Evolutionary conservation across 1,139 yeast genomes (phyloP).

Genomic region (Groenewaldozyma sp.): DNA sequence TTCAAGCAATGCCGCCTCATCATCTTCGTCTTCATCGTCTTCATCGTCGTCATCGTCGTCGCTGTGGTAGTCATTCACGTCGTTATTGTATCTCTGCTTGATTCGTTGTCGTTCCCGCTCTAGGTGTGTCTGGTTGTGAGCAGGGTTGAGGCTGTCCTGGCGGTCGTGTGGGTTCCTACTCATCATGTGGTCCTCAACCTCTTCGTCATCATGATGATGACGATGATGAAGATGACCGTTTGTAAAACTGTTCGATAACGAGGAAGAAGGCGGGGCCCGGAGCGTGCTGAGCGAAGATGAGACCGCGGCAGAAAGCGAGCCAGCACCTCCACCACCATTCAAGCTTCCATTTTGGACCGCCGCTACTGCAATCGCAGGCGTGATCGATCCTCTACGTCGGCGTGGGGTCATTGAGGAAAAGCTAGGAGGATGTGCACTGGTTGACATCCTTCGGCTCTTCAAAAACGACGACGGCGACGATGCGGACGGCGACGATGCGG

Average conservation of each 20-base stretch:
- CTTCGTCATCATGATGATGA: conserved; percentile 6
- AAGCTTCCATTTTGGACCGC: neutral
- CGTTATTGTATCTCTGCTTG: conserved; percentile 11
- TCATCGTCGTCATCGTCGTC: conserved; percentile 10
- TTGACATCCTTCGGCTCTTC: neutral
- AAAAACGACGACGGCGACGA: neutral
- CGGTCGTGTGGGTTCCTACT: too few species aligned
- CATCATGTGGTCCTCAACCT: neutral
- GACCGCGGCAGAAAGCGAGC: neutral
- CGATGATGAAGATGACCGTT: conserved; percentile 5
- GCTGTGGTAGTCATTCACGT: conserved; percentile 12
- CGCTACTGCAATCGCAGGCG: conserved; percentile 1
- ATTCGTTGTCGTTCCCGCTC: neutral
- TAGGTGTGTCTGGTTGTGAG: too few species aligned
- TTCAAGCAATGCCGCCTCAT: conserved; percentile 9
- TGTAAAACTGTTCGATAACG: too few species aligned
- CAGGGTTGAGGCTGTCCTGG: too few species aligned
- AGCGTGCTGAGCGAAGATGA: neutral
- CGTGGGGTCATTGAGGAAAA: neutral
- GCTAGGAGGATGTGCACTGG: conserved; percentile 1
- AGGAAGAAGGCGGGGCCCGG: neutral
- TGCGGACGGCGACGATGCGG: neutral
- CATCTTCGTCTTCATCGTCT: conserved; percentile 12
- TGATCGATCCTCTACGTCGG: conserved; percentile 1
- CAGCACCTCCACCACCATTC: neutral